Evolutionary conservation across 345 rosid genomes (phyloP), one percentile per base, ranked within the genome.

Genomic region (Nasturtium officinale): DNA sequence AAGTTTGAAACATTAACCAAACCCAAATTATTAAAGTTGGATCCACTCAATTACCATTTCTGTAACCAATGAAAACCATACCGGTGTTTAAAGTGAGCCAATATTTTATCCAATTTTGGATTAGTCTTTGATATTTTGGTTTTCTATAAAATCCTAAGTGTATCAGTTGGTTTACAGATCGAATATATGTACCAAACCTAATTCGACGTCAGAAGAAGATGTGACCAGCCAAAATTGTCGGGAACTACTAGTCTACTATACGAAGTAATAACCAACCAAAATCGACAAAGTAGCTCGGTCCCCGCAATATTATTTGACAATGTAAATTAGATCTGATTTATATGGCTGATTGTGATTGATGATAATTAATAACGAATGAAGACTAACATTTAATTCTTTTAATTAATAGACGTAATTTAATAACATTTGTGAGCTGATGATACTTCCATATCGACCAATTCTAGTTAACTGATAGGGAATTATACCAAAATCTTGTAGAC

Each of bases 201-300:
- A 45, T 5, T 72, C 15, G 28, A 62, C 50, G 57, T 55, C 47
- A 33, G 48, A 29, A 61, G 33, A 65, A 30, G 17, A 33, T 56
- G 57, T 25, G 42, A 74, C 77, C 60, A 13, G 59, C 72, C 67
- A 65, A 57, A 57, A 7, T n/a, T 65, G 78, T 75, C 52, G 52
- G 66, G 52, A 29, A 25, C 71, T 32, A 73, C 13, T 37, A 37
- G 40, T 37, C 13, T 37, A 37, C 64, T 54, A 21, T 23, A 63
- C 77, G 1, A 23, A 23, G 25, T 23, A 23, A 1, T 45, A 65
- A 45, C 58, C 50, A 73, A 46, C 50, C 65, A 56, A 45, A 55
- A 33, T 65, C 71, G 59, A 73, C 71, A 65, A 65, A 45, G 59
- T 56, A 56, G 48, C 40, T 2, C 7, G 37, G 67, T 48, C 67